Evolutionary conservation across 2,329 filamentous ascomycete species (phyloP).

Genomic region (Thermoascus crustaceus): DNA sequence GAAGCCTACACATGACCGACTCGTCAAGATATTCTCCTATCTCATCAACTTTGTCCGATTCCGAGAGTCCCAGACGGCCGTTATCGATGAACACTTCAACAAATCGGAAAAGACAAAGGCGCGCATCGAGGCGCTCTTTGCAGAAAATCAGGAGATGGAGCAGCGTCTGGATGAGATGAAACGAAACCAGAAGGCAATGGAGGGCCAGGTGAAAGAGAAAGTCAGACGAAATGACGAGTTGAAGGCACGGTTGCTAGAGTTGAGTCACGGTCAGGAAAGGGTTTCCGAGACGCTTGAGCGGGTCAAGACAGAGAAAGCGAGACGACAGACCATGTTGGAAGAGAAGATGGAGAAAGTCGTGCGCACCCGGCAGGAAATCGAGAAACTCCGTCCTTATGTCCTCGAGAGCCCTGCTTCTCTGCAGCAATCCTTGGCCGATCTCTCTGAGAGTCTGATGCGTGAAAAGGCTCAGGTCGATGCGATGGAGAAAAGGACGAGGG

Average conservation of each 20-base stretch:
- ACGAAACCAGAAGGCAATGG: constrained; percentile 69
- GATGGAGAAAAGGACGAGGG: constrained; percentile 78
- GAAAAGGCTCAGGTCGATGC: constrained; percentile 82
- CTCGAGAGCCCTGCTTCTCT: constrained; percentile 78
- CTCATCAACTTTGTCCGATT: constrained; percentile 99
- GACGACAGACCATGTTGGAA: constrained; percentile 56
- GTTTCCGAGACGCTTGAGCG: constrained; percentile 76
- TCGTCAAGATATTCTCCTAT: constrained; percentile 94
- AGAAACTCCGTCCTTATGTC: constrained; percentile 85
- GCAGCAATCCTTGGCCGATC: constrained; percentile 70
- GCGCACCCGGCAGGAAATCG: constrained; percentile 70
- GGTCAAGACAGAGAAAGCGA: constrained; percentile 69
- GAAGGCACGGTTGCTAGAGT: constrained; percentile 70
- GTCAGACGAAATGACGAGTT: constrained; percentile 77
- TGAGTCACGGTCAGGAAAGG: constrained; percentile 72
- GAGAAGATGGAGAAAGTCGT: constrained; percentile 47
- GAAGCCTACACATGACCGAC: constrained; percentile 77
- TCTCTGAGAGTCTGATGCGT: constrained; percentile 66
- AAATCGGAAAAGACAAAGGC: constrained; percentile 78
- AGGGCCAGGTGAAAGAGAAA: constrained; percentile 75
- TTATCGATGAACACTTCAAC: constrained; percentile 92
- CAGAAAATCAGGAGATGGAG: constrained; percentile 81
- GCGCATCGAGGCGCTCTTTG: constrained; percentile 76
- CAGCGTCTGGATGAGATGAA: constrained; percentile 71
- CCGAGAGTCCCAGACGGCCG: constrained; percentile 78